A percentile compares a stretch with the other conserved stretches of the same genome.
phyloP scores from a whole-genome alignment of 1,284 basidiomycete species.

The Abortiporus biennis region DNA sequence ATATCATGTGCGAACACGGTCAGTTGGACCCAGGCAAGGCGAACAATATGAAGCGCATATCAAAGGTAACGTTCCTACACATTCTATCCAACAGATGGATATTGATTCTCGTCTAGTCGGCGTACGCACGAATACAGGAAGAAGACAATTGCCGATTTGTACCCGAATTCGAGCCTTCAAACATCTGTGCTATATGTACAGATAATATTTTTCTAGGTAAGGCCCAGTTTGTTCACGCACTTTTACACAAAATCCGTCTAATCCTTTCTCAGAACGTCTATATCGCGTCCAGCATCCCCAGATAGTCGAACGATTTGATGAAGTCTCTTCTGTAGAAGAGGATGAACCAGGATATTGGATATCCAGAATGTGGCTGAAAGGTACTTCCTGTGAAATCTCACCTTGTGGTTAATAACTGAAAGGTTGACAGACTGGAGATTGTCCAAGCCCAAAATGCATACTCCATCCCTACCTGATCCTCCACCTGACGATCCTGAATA shows the following conservation, averaged over 20 bases:
- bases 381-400: constrained; percentile 27
- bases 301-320: constrained; percentile 50
- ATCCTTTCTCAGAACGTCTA: constrained; percentile 44
- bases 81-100: background rate
- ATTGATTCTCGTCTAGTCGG: constrained; percentile 29
- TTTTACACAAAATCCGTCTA: constrained; percentile 7
- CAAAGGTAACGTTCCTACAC: constrained; percentile 26
- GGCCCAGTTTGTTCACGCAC: constrained; percentile 31
- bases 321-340: constrained; percentile 35
- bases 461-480: constrained; percentile 46
- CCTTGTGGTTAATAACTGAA: constrained; percentile 1
- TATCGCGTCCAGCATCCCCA: constrained; percentile 64
- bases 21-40: constrained; percentile 50
- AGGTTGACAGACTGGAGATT: constrained; percentile 59
- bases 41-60: constrained; percentile 61
- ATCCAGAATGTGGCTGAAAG: constrained; percentile 73
- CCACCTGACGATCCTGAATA: constrained; percentile 56
- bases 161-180: constrained; percentile 37
- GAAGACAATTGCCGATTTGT: constrained; percentile 42
- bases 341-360: constrained; percentile 59
- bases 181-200: constrained; percentile 63
- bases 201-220: constrained; percentile 49
- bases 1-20: constrained; percentile 57
- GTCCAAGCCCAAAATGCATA: constrained; percentile 70
- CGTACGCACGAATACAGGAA: constrained; percentile 39